Conservation (phyloP, 306 rosid species). For the Oxytropis ochrocephala region DNA sequence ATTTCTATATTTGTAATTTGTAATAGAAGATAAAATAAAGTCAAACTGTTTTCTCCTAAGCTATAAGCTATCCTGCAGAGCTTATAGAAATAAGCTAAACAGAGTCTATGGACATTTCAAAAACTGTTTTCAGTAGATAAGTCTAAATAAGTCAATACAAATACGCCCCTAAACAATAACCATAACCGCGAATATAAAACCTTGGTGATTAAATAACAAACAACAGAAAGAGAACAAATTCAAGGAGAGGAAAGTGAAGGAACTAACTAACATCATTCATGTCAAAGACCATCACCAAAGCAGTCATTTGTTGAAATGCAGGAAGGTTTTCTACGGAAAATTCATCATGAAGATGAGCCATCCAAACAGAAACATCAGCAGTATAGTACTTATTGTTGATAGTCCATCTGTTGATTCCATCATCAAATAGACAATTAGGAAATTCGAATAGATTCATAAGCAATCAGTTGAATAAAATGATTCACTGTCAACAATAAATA, state of each 20-base stretch:
- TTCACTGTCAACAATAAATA: constrained; percentile 26
- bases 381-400: constrained; percentile 70
- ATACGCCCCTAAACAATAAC: background rate
- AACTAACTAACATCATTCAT: constrained; percentile 63
- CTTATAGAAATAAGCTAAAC: too few species aligned
- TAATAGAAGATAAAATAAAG: too few species aligned
- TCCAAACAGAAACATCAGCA: constrained; percentile 73
- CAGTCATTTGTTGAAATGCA: constrained; percentile 40
- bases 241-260: background rate
- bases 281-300: constrained; percentile 84
- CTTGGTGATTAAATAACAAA: background rate
- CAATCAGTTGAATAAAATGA: background rate
- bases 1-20: too few species aligned
- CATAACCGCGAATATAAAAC: background rate
- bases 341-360: constrained; percentile 62
- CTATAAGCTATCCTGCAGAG: too few species aligned
- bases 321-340: constrained; percentile 49
- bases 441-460: background rate
- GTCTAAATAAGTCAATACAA: too few species aligned
- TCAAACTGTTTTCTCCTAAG: too few species aligned
- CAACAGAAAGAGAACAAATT: background rate
- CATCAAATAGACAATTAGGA: background rate
- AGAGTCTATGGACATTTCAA: too few species aligned
- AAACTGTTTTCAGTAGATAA: too few species aligned
- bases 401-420: constrained; percentile 53